phyloP scores from a whole-genome alignment of 345 rosid species.

The Arabidopsis arenosa region DNA sequence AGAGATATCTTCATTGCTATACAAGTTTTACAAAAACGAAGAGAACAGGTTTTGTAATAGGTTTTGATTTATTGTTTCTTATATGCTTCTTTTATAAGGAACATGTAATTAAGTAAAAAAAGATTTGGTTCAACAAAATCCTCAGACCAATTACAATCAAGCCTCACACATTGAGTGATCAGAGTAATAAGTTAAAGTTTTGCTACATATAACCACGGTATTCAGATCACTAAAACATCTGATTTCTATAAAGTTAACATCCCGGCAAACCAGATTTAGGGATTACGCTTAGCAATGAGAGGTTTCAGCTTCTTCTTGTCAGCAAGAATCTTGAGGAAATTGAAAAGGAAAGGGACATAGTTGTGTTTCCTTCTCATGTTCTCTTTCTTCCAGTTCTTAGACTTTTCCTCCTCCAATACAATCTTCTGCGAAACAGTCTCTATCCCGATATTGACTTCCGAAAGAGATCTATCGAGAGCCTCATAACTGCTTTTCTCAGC shows the following conservation, averaged over 20 bases:
- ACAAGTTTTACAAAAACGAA: conserved; percentile 34
- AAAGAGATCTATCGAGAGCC: conserved; percentile 45
- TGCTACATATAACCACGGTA: background rate
- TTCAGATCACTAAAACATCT: conserved; percentile 13
- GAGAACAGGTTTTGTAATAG: conserved; percentile 39
- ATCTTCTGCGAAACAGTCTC: conserved; percentile 48
- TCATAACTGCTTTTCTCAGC: conserved; percentile 46
- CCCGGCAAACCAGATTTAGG: conserved; percentile 1
- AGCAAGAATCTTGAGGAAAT: conserved; percentile 48
- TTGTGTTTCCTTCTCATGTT: conserved; percentile 47
- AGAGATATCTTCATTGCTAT: conserved; percentile 31
- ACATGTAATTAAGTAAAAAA: conserved; percentile 43
- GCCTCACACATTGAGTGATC: conserved; percentile 6
- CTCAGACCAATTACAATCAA: conserved; percentile 22
- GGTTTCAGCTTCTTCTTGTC: conserved; percentile 47
- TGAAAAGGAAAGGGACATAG: conserved; percentile 48
- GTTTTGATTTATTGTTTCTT: conserved; percentile 39
- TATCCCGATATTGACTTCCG: conserved; percentile 42
- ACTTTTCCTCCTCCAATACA: conserved; percentile 46
- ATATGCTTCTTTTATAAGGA: conserved; percentile 33
- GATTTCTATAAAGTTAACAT: background rate
- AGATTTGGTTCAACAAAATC: conserved; percentile 42
- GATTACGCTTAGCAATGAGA: conserved; percentile 40
- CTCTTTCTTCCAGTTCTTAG: conserved; percentile 49
- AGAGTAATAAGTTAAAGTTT: background rate